A percentile compares a stretch with the other conserved stretches of the same genome.
These are phyloP conservation scores for Podila horticola DNA, from an alignment of 192 early-diverging fungal genomes.

Conservation along the genomic window DNA sequence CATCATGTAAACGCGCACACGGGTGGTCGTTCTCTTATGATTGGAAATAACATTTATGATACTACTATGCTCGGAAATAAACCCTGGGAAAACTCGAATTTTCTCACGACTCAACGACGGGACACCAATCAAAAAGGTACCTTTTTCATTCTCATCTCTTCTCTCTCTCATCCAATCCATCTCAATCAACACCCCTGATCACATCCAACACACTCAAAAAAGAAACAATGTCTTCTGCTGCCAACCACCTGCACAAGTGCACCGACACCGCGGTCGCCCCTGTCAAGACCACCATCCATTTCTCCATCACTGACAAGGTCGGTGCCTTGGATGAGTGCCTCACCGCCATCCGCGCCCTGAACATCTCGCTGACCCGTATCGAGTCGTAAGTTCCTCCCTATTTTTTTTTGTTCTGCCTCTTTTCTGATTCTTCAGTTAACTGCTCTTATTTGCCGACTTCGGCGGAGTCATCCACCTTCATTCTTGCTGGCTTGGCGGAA, in stretches of 20 bases:
- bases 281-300: slow-evolving; percentile 70
- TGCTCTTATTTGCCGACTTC: neutral
- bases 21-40: too few relatives aligned
- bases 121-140: neutral
- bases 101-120: too few relatives aligned
- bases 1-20: slow-evolving; percentile 13
- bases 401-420: neutral
- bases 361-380: slow-evolving; percentile 92
- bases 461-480: neutral
- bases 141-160: slow-evolving; percentile 1
- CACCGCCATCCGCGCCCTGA: slow-evolving; percentile 69
- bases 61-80: too few relatives aligned
- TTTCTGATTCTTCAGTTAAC: neutral
- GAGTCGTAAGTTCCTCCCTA: slow-evolving; percentile 75
- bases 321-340: slow-evolving; percentile 90
- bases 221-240: slow-evolving; percentile 31
- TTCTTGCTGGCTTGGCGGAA: neutral
- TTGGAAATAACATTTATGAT: neutral
- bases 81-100: too few relatives aligned
- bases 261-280: slow-evolving; percentile 19
- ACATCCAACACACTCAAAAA: neutral
- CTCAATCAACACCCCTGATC: neutral
- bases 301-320: slow-evolving; percentile 86
- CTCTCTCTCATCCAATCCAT: neutral
- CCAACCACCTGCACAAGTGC: slow-evolving; percentile 43